Base-by-base conservation (phyloP, 106 monocot species). In the Platanthera zijinensis region DNA sequence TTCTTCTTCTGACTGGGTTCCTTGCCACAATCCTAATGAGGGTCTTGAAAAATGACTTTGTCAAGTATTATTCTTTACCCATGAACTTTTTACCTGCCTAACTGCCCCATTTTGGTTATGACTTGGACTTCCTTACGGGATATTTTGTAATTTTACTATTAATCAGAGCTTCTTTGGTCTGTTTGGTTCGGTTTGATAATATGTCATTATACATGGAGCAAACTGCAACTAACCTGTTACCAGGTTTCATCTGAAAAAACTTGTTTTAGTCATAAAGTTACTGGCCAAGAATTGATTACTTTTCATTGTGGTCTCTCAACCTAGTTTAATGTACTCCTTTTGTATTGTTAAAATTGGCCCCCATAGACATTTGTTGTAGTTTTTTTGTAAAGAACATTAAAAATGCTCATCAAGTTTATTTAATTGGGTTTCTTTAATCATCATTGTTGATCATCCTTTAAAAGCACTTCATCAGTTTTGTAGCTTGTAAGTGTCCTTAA, bases 21-120 rank as follows among this genome's bases (percentile, higher is more conserved):
- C 83, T 90, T 52, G 82, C 90, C 12, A 87, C 87, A 19, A 87
- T 90, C 52, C 85, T 90, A 9, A 87, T 90, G 84, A 73, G 86
- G 53, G 84, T 84, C 52, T 76, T 90, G 5, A 90, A 85, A 73
- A 90, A 90, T 82, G 84, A 90, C 39, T 90, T 87, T 83, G 80
- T 84, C 46, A 86, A 87, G 90, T 86, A 72, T 53, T 51, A 12
- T 30, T 19, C 59, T 61, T 61, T 19, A 61, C 21, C 59, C n/a
- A 21, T 61, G 59, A 61, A 61, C 19, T 66, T 32, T 5, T 25
- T 66, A 66, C 66, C 18, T 61, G 21, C 21, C 32, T 30, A 66
- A 32, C 32, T 12, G 32, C 66, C 56, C 66, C 32, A 66, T 32
- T 32, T 66, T 61, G 21, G 21, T 61, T 61, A 61, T 9, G 8